Conservation (phyloP, 371 early-diverging fungal genomes). For the Mortierella sp. region DNA sequence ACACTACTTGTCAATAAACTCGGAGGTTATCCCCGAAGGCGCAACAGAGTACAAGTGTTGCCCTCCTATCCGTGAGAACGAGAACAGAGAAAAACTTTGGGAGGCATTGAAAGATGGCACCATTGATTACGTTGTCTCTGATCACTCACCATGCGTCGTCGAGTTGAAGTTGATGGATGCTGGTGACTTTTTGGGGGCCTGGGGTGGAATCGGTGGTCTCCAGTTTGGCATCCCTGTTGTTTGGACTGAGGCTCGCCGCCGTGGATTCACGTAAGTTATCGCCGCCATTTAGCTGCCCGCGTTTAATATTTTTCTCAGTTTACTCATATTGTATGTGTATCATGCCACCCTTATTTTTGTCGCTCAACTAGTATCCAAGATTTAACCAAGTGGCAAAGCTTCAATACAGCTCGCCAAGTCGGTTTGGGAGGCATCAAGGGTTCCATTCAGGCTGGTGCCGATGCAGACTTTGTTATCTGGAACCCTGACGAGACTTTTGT, state of each 20-base stretch:
- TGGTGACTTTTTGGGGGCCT: conserved; percentile 84
- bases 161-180: conserved; percentile 75
- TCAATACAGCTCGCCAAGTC: conserved; percentile 74
- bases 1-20: conserved; percentile 79
- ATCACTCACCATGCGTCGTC: conserved; percentile 87
- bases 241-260: conserved; percentile 83
- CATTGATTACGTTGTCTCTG: conserved; percentile 87
- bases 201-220: conserved; percentile 90
- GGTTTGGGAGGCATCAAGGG: conserved; percentile 77
- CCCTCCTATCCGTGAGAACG: conserved; percentile 84
- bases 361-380: conserved; percentile 63
- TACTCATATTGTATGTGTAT: background rate
- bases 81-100: conserved; percentile 82
- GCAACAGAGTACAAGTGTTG: conserved; percentile 90
- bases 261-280: conserved; percentile 69
- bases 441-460: conserved; percentile 71
- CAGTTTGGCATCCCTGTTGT: conserved; percentile 84
- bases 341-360: background rate
- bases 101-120: conserved; percentile 81
- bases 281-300: too few species aligned
- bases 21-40: conserved; percentile 79
- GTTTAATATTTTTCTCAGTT: background rate
- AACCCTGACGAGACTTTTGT: conserved; percentile 73
- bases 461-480: conserved; percentile 87
- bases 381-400: conserved; percentile 75